Evolutionary conservation across 208 protist genomes (phyloP), one percentile per base, ranked within the genome.

Genomic region (Leishmania lainsoni): DNA sequence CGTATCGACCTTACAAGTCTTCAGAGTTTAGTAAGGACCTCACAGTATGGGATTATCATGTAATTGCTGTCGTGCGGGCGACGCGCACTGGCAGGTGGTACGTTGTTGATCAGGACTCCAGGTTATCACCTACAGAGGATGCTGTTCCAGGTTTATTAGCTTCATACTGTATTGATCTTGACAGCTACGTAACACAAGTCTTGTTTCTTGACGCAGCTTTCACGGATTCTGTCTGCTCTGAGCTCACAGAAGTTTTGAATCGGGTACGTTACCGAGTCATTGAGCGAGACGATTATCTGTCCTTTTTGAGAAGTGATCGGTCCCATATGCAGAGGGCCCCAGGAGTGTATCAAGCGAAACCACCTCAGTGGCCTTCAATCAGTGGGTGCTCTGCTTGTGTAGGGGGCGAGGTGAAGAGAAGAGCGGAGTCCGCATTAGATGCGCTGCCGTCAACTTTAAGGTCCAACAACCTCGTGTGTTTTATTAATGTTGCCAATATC

Each of bases 41-140:
- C 9, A 70, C 77, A 9, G 68, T 84, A 8, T 91, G 84, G 85
- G 87, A 89, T 66, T 86, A 91, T 69, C 85, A 91, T 71, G 87
- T 91, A 5, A 79, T 91, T 69, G 77, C 80, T 39, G 52, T 89
- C 12, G 59, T 89, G 20, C 76, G 65, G 8, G 56, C 12, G 1
- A 61, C 48, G 10, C 22, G 9, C 20, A 78, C 22, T 26, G 49
- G 72, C 2, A 76, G 73, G 29, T 84, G 82, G 59, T 88, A 83
- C 32, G 85, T 83, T 22, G 69, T 91, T 3, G 84, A 91, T 81
- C 84, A 73, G 48, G 85, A 91, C 76, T 89, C 83, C 20, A 8
- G 58, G 22, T 45, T 87, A 35, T 39, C 84, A 17, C 63, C 52
- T 20, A 61, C 74, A 39, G 54, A 65, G 10, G 79, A 81, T 59